These are phyloP conservation scores for Tanacetum coccineum DNA, from an alignment of 129 eudicot species.

Conservation along the genomic window DNA sequence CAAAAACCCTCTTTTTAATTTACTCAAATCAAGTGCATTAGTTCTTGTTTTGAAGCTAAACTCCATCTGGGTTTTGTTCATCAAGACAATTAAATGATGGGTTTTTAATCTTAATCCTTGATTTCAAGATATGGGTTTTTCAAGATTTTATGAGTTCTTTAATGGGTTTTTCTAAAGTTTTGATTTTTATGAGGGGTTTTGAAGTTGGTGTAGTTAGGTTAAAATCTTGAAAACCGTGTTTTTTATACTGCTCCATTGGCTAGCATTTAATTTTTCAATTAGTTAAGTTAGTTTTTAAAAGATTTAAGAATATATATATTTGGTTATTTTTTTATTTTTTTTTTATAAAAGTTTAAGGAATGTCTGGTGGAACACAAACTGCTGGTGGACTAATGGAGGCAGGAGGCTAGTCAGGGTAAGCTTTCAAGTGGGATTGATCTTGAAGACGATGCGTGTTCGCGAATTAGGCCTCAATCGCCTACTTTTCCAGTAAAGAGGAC, in stretches of 20 bases:
- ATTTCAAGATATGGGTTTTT: too few species aligned
- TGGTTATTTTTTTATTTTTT: too few species aligned
- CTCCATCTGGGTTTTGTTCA: conserved; percentile 34
- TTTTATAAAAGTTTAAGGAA: too few species aligned
- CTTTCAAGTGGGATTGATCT: conserved; percentile 85
- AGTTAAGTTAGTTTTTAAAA: not conserved
- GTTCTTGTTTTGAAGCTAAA: conserved; percentile 8
- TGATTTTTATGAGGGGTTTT: conserved; percentile 35
- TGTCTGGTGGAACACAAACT: conserved; percentile 87
- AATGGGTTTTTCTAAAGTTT: conserved; percentile 27
- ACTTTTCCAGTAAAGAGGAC: conserved; percentile 43
- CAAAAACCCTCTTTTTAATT: conserved; percentile 7
- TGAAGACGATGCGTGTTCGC: conserved; percentile 92
- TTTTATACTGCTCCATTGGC: too few species aligned
- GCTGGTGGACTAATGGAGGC: conserved; percentile 76
- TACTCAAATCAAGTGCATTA: too few species aligned
- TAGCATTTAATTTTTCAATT: not conserved
- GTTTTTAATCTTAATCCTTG: conserved; percentile 22
- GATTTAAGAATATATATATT: too few species aligned
- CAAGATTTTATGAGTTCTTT: too few species aligned
- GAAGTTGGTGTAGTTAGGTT: conserved; percentile 31
- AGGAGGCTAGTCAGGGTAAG: conserved; percentile 81
- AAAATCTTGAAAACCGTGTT: too few species aligned
- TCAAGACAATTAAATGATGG: conserved; percentile 30
- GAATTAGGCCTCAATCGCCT: conserved; percentile 37